Evolutionary conservation across 352 stramenopile genomes (phyloP), one percentile per base, ranked within the genome.

Genomic region (Pythium insidiosum): DNA sequence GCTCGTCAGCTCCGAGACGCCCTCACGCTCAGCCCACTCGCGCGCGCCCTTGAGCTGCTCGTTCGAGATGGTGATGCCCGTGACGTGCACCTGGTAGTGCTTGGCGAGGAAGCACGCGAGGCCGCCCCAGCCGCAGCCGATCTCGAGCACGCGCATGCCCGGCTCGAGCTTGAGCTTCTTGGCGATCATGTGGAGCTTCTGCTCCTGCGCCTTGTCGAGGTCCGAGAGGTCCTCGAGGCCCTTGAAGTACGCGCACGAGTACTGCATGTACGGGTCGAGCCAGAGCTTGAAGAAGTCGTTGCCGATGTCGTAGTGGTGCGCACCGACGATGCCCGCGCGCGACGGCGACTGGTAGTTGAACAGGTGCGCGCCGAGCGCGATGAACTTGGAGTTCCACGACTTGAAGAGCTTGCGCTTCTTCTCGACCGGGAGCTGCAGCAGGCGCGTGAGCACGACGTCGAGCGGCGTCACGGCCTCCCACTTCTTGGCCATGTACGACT

Each of bases 211-310:
- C 19, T 84, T 72, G 53, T 94, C 72, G 35, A 95, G 63, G 62
- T 90, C 68, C 43, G 73, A 63, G 53, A 69, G 53, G 63, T 86
- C 68, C 24, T 68, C 55, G 20, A 91, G 43, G 40, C 66, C 79
- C 68, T 92, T 89, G 62, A 63, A 92, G 61, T 92, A 92, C 28
- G 68, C 79, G 57, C 79, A 89, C 58, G 74, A 88, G 68, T 92
- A 92, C 57, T 92, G 79, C 73, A 92, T 87, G 63, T 84, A 78
- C 21, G 74, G 76, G 68, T 89, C 79, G 7, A 92, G 63, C 79
- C 79, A 92, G 52, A 89, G 74, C 68, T 89, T 86, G 68, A 89
- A 92, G 41, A 92, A 92, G 55, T 92, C 79, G 62, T 92, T 92
- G 47, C 79, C 79, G 26, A 92, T 69, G 55, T 92, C 79, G 61